These are phyloP conservation scores for Trichocomaceae sp. DNA, from an alignment of 2,329 filamentous ascomycete species.

Conservation along the genomic window DNA sequence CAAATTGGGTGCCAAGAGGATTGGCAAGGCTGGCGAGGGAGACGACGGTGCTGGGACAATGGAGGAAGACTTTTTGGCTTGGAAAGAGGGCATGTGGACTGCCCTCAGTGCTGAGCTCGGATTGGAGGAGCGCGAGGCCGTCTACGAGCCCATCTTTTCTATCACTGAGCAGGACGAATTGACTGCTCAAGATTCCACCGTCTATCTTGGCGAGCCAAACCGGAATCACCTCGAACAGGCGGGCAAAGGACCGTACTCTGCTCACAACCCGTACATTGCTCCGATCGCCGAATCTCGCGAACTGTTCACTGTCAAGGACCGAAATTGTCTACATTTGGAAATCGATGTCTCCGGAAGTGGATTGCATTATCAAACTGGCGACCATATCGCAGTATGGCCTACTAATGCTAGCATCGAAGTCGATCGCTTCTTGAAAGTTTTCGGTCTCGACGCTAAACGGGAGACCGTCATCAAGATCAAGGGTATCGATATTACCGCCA, in stretches of 20 bases:
- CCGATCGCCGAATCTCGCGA: slow-evolving; percentile 87
- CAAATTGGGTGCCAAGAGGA: slow-evolving; percentile 74
- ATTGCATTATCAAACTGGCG: slow-evolving; percentile 88
- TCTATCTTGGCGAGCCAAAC: slow-evolving; percentile 94
- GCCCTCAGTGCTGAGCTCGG: slow-evolving; percentile 75
- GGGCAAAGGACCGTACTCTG: slow-evolving; percentile 84
- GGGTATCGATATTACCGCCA: slow-evolving; percentile 86
- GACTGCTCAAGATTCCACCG: slow-evolving; percentile 65
- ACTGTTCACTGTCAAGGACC: slow-evolving; percentile 78
- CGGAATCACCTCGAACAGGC: slow-evolving; percentile 85
- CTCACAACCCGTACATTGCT: slow-evolving; percentile 94
- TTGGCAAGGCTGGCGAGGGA: slow-evolving; percentile 86
- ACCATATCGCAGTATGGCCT: slow-evolving; percentile 96
- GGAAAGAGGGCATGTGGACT: slow-evolving; percentile 99
- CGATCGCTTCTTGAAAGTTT: slow-evolving; percentile 74
- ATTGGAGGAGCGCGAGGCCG: slow-evolving; percentile 87
- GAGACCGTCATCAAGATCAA: slow-evolving; percentile 81
- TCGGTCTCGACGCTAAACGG: slow-evolving; percentile 69
- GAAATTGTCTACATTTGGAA: slow-evolving; percentile 96
- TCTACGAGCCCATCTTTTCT: slow-evolving; percentile 88
- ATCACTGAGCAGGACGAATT: slow-evolving; percentile 71
- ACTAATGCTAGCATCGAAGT: slow-evolving; percentile 91
- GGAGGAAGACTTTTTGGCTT: slow-evolving; percentile 98
- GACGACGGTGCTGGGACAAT: slow-evolving; percentile 98
- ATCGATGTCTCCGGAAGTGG: slow-evolving; percentile 86